Conservation (phyloP, 108 stramenopile species). For the Skeletonema marinoi region DNA sequence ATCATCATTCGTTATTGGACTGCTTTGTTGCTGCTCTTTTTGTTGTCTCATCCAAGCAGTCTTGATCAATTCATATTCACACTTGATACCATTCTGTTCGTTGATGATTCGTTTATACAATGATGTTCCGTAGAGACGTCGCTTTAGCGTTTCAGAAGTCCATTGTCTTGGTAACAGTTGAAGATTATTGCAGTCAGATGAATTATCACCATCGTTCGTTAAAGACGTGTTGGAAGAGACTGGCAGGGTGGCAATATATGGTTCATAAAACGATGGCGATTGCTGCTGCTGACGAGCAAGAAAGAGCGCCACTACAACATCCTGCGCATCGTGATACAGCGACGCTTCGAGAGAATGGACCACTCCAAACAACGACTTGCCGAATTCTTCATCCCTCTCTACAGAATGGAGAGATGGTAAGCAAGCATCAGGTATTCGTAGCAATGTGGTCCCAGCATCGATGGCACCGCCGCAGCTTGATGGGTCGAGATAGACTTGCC, state of each 20-base stretch:
- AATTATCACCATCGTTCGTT: background rate
- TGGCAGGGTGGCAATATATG: slow-evolving; percentile 37
- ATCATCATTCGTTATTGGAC: background rate
- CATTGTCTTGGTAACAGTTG: slow-evolving; percentile 65
- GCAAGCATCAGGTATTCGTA: slow-evolving; percentile 34
- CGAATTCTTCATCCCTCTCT: slow-evolving; percentile 19
- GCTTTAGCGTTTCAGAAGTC: slow-evolving; percentile 32
- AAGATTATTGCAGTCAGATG: background rate
- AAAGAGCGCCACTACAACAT: slow-evolving; percentile 47
- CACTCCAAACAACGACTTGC: slow-evolving; percentile 28
- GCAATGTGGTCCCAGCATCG: slow-evolving; percentile 13
- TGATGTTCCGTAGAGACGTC: slow-evolving; percentile 57
- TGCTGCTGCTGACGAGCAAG: slow-evolving; percentile 34
- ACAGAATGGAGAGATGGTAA: slow-evolving; percentile 28
- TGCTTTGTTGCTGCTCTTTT: background rate
- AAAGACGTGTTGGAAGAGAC: background rate
- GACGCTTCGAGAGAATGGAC: slow-evolving; percentile 25
- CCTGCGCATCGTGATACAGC: slow-evolving; percentile 43
- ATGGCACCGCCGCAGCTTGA: background rate
- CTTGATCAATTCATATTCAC: slow-evolving; percentile 51
- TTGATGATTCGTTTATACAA: slow-evolving; percentile 46
- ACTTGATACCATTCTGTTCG: slow-evolving; percentile 29
- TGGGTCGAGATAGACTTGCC: background rate
- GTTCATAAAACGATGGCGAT: slow-evolving; percentile 6
- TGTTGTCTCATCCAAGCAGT: slow-evolving; percentile 18